Percentiles rank a stretch among this genome's conserved stretches.
Evolutionary conservation across 2,329 filamentous ascomycete species (phyloP).

Genomic region (Leptographium wingfieldii): DNA sequence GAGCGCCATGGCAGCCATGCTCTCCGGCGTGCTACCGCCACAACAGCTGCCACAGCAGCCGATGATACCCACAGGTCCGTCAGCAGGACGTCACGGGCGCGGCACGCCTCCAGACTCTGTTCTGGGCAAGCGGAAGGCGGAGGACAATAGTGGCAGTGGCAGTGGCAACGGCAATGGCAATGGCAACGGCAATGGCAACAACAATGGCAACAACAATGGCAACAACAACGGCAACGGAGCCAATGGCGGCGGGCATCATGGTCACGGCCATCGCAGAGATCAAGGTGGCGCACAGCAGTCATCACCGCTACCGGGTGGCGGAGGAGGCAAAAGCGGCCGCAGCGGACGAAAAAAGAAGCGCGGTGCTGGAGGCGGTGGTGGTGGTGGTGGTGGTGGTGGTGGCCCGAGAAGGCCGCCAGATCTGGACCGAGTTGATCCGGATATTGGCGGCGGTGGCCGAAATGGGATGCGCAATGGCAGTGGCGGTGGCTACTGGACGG

Average conservation of each 20-base stretch:
- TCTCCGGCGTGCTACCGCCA: constrained; percentile 2
- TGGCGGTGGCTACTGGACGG: constrained; percentile 1
- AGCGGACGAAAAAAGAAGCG: constrained; percentile 12
- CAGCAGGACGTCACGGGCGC: neutral
- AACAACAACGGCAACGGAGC: neutral
- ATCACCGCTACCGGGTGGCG: neutral
- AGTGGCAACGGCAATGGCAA: neutral
- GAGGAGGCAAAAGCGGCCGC: neutral
- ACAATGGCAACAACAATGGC: neutral
- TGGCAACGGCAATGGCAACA: neutral
- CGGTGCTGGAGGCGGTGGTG: constrained; percentile 7
- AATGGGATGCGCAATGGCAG: constrained; percentile 4
- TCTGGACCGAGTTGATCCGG: constrained; percentile 12
- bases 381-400: neutral
- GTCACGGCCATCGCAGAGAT: too few relatives aligned
- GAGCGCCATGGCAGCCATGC: constrained; percentile 7
- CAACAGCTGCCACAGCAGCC: constrained; percentile 8
- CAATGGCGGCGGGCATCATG: too few relatives aligned
- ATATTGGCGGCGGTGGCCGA: constrained; percentile 11
- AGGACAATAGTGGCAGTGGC: neutral
- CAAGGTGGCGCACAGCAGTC: neutral
- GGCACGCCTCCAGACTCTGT: constrained; percentile 8
- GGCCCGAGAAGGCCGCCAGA: constrained; percentile 9
- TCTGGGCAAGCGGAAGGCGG: constrained; percentile 12
- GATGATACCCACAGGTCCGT: neutral